A percentile compares a stretch with the other conserved stretches of the same genome.
Conservation (phyloP, 73 alveolate genomes). For the Paramecium caudatum region DNA sequence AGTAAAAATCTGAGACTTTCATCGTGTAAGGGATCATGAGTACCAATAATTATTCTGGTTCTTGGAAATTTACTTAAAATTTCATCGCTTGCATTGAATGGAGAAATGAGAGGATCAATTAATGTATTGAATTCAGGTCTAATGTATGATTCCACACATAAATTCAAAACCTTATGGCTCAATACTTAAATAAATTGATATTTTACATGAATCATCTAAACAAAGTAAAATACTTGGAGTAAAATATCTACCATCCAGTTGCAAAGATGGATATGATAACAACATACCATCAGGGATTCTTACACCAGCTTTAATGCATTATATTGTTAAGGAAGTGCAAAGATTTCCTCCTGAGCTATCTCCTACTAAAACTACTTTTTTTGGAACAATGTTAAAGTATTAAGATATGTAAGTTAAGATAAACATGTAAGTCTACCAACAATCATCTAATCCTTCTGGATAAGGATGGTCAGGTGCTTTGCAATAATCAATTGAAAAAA, state of each 20-base stretch:
- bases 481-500: slow-evolving; percentile 95
- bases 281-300: slow-evolving; percentile 88
- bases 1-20: slow-evolving; percentile 78
- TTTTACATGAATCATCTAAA: slow-evolving; percentile 83
- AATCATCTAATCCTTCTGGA: slow-evolving; percentile 97
- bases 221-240: slow-evolving; percentile 85
- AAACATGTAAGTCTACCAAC: slow-evolving; percentile 95
- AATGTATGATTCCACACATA: slow-evolving; percentile 85
- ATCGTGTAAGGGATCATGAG: slow-evolving; percentile 86
- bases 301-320: slow-evolving; percentile 81
- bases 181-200: slow-evolving; percentile 63
- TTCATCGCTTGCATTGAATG: slow-evolving; percentile 76
- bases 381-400: slow-evolving; percentile 82
- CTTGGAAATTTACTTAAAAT: slow-evolving; percentile 76
- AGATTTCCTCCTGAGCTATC: slow-evolving; percentile 99
- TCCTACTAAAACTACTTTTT: slow-evolving; percentile 93
- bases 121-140: slow-evolving; percentile 74
- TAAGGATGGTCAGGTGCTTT: slow-evolving; percentile 94
- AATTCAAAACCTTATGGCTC: slow-evolving; percentile 82
- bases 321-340: slow-evolving; percentile 80
- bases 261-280: slow-evolving; percentile 87
- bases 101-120: slow-evolving; percentile 79
- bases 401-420: slow-evolving; percentile 83
- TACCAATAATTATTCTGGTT: slow-evolving; percentile 81
- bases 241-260: slow-evolving; percentile 70